A percentile compares a stretch with the other conserved stretches of the same genome.
These are phyloP conservation scores for Pseudogymnoascus sp. DNA, from an alignment of 2,329 filamentous ascomycete genomes.

Conservation along the genomic window DNA sequence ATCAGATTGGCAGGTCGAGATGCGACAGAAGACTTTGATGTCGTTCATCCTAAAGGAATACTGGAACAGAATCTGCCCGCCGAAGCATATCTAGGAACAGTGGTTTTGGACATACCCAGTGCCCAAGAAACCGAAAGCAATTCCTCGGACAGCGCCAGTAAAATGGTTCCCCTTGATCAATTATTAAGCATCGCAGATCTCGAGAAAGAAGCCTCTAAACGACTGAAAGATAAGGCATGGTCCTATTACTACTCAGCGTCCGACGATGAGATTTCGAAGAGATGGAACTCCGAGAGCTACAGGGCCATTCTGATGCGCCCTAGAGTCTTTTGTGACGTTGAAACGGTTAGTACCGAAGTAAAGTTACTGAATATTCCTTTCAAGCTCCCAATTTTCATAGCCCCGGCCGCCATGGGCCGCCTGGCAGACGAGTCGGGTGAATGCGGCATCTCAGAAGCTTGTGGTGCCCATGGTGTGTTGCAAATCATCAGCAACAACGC, in stretches of 20 bases:
- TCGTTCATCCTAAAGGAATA: constrained; percentile 43
- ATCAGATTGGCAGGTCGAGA: constrained; percentile 39
- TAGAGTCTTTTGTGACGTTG: constrained; percentile 50
- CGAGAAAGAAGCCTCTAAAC: constrained; percentile 46
- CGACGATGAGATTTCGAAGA: constrained; percentile 59
- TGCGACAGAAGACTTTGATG: constrained; percentile 45
- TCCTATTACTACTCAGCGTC: constrained; percentile 62
- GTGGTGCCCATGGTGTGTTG: constrained; percentile 44
- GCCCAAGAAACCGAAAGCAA: constrained; percentile 31
- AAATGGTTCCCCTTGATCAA: constrained; percentile 37
- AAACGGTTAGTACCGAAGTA: constrained; percentile 41
- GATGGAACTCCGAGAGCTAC: constrained; percentile 48
- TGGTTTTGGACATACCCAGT: constrained; percentile 30
- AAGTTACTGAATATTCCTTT: constrained; percentile 47
- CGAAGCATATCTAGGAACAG: constrained; percentile 41
- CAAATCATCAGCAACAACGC: constrained; percentile 57
- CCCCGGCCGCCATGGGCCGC: constrained; percentile 57
- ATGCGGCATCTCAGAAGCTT: constrained; percentile 47
- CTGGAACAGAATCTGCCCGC: constrained; percentile 35
- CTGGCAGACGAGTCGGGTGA: constrained; percentile 59
- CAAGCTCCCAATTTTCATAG: constrained; percentile 53
- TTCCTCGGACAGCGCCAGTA: constrained; percentile 19
- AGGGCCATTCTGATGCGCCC: constrained; percentile 52
- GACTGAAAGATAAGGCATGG: constrained; percentile 56
- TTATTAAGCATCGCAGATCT: constrained; percentile 56